Base-by-base conservation (phyloP, 2,329 filamentous ascomycete genomes). In the Orbilia blumenaviensis region DNA sequence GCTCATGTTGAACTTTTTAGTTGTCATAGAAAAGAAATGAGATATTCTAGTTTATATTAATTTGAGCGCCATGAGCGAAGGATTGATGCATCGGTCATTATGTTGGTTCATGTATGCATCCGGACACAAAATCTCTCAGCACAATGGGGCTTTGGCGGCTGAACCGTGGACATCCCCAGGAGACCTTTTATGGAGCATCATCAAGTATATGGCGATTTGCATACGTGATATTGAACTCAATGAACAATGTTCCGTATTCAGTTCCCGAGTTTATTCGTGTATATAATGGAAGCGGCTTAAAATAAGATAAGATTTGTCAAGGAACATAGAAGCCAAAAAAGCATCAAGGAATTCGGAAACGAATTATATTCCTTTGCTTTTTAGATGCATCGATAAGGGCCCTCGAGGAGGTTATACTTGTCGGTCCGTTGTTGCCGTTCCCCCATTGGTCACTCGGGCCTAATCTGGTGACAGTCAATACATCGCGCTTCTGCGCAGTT, bases 251-350 rank as follows among this genome's bases (percentile, higher is more conserved):
- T n/a, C 48, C 27, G 48, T 21, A 32, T 21, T 54, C 27, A 54
- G 27, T 12, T 32, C 27, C 27, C 27, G 14, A 18, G n/a, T n/a
- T n/a, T n/a, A 32, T 18, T 32, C 46, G 9, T 32, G 23, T 34
- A 52, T n/a, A 32, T n/a, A 32, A 34, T 7, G 41, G 9, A 64
- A 29, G 69, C 54, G 54, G 69, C 44, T 62, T 27, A 34, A 52
- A 46, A 38, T 10, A 46, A 66, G 66, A 61, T 58, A 44, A 60
- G 41, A 76, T 69, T 76, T 76, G 72, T 58, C 63, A 75, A 48
- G 16, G 48, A 44, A 46, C 23, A 14, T 29, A 41, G 48, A 32
- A 27, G 48, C 41, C 42, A 58, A 66, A 76, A 66, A 29, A 21
- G 64, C 29, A 66, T 69, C 72, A 64, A 64, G 58, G 54, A n/a